Evolutionary conservation across 1,284 basidiomycete species (phyloP).

Genomic region (Irpex sp.): DNA sequence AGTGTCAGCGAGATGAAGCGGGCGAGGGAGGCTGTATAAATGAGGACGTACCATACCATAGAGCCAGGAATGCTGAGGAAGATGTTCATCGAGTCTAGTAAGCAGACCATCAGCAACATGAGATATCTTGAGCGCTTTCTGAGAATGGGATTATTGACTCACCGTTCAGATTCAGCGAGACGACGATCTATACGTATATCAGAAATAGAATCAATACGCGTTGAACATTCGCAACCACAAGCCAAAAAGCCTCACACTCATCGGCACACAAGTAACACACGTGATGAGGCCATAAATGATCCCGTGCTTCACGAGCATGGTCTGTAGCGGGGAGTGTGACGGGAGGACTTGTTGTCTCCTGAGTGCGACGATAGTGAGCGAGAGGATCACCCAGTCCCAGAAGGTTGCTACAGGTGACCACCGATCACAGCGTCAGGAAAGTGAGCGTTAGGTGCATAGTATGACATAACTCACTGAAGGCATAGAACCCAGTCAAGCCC

Average conservation of each 20-base stretch:
- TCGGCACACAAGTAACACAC: slow-evolving; percentile 1
- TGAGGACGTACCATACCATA: background rate
- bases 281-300: slow-evolving; percentile 5
- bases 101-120: too few species aligned
- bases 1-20: too few species aligned
- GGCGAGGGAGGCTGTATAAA: too few species aligned
- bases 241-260: background rate
- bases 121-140: background rate
- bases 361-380: slow-evolving; percentile 2
- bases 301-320: slow-evolving; percentile 4
- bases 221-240: background rate
- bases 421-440: too few species aligned
- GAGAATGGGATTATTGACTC: background rate
- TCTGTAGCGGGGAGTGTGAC: slow-evolving; percentile 2
- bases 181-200: slow-evolving; percentile 5
- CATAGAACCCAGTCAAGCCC: slow-evolving; percentile 1
- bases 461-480: slow-evolving; percentile 3
- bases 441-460: background rate
- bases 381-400: slow-evolving; percentile 8
- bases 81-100: slow-evolving; percentile 11
- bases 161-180: slow-evolving; percentile 9
- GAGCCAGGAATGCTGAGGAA: slow-evolving; percentile 6
- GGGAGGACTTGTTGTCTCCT: slow-evolving; percentile 1
- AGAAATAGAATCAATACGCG: background rate
- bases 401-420: slow-evolving; percentile 1